Evolutionary conservation across 352 stramenopile genomes (phyloP), one percentile per base, ranked within the genome.

Genomic region (Phytophthora pinifolia): DNA sequence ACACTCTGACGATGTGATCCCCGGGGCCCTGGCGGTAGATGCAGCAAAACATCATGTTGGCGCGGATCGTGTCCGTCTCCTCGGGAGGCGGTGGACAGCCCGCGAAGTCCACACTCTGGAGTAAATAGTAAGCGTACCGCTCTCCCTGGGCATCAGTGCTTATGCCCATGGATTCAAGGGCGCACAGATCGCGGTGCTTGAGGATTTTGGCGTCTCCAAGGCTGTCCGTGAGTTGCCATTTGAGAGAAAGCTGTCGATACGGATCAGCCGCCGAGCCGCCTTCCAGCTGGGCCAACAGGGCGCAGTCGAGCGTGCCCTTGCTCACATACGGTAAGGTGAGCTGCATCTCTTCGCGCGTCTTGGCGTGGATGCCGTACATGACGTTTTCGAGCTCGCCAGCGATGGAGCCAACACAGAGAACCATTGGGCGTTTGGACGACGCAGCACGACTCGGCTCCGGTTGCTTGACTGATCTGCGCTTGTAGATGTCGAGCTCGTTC

Each of bases 31-130:
- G 73, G 0, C 78, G 72, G 38, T 78, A 81, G 46, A 88, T 86
- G 45, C 71, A 80, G 49, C 74, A 84, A 30, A 84, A 48, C 67
- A 77, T 82, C 62, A 79, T 71, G 25, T 72, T 70, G 22, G 74
- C 68, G 15, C 70, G 74, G 27, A 71, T 46, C 8, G 81, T 54
- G 48, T 74, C 50, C 30, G 59, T 62, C 32, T 13, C 66, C 46
- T 79, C 64, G 0, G 57, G 42, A 32, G 76, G 65, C 14, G 59
- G 31, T 5, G 72, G 72, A 18, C 72, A 84, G 0, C 56, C 67
- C 4, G 65, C 45, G 4, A 71, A 59, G 14, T 84, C 71, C 17
- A 88, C 62, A 9, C 75, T 86, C 37, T 83, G 73, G 17, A 85
- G 55, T 15, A 86, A 31, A 13, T 74, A 71, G 56, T 74, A 80